Conservation (phyloP, 73 alveolate genomes). For the Paramecium pentaurelia region DNA sequence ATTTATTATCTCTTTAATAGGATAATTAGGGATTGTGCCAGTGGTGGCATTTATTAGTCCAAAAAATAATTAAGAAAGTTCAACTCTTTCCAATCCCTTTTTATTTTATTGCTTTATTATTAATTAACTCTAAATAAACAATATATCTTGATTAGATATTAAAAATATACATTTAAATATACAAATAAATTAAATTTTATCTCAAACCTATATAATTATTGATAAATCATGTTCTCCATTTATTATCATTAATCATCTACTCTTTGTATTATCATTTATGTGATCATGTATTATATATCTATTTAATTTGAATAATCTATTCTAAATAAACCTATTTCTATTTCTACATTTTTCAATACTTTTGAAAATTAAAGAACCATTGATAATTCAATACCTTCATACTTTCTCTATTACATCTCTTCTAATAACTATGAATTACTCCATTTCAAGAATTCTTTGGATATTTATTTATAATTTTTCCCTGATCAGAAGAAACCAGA, state of each 20-base stretch:
- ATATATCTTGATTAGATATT: background rate
- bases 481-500: background rate
- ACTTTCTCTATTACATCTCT: background rate
- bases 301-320: background rate
- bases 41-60: conserved; percentile 48
- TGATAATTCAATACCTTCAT: background rate
- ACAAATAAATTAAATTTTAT: too few relatives aligned
- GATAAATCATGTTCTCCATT: too few relatives aligned
- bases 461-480: background rate
- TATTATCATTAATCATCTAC: too few relatives aligned
- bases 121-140: background rate
- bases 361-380: background rate
- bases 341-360: background rate
- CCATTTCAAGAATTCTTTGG: background rate
- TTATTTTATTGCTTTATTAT: background rate
- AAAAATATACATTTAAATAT: background rate
- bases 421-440: background rate
- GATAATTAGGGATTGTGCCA: conserved; percentile 31
- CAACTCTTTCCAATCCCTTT: conserved; percentile 47
- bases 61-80: conserved; percentile 10
- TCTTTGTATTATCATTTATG: too few relatives aligned
- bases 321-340: background rate
- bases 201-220: background rate
- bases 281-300: too few relatives aligned
- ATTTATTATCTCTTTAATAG: background rate